These are phyloP conservation scores for Didymosphaeria variabile DNA, from an alignment of 2,329 filamentous ascomycete species.

Conservation along the genomic window DNA sequence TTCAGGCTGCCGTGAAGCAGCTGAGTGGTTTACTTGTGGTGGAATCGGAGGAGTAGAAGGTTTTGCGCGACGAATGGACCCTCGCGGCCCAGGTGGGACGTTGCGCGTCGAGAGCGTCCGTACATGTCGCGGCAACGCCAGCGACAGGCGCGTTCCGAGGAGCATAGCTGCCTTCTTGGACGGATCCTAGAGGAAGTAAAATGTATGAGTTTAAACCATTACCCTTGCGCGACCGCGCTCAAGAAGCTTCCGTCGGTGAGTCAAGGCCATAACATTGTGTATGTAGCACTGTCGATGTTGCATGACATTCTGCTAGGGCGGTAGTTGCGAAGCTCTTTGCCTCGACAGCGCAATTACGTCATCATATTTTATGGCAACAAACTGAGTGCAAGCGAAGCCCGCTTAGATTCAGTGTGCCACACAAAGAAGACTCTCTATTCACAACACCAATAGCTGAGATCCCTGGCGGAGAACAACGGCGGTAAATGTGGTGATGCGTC, in stretches of 20 bases:
- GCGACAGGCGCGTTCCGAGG: slow-evolving; percentile 35
- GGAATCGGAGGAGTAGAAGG: slow-evolving; percentile 20
- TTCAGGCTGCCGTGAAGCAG: slow-evolving; percentile 23
- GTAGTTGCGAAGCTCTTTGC: not conserved
- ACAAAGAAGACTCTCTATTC: not conserved
- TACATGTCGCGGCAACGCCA: slow-evolving; percentile 36
- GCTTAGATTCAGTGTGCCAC: not conserved
- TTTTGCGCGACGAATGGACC: slow-evolving; percentile 30
- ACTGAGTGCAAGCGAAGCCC: not conserved
- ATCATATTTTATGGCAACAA: not conserved
- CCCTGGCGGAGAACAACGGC: not conserved
- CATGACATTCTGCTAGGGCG: not conserved
- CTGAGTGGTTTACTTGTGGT: slow-evolving; percentile 13
- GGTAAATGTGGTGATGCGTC: not conserved
- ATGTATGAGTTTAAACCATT: not conserved
- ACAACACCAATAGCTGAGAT: not conserved
- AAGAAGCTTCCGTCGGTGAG: not conserved
- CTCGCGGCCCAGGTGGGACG: slow-evolving; percentile 34
- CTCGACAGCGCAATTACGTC: not conserved
- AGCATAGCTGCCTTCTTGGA: slow-evolving; percentile 34
- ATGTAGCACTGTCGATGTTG: not conserved
- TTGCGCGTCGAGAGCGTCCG: slow-evolving; percentile 35
- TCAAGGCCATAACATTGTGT: not conserved
- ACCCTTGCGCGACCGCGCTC: not conserved
- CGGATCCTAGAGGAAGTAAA: not conserved